Percentiles rank a stretch among this genome's conserved stretches.
Evolutionary conservation across 345 rosid species (phyloP).

Genomic region (Pugionium dolabratum): DNA sequence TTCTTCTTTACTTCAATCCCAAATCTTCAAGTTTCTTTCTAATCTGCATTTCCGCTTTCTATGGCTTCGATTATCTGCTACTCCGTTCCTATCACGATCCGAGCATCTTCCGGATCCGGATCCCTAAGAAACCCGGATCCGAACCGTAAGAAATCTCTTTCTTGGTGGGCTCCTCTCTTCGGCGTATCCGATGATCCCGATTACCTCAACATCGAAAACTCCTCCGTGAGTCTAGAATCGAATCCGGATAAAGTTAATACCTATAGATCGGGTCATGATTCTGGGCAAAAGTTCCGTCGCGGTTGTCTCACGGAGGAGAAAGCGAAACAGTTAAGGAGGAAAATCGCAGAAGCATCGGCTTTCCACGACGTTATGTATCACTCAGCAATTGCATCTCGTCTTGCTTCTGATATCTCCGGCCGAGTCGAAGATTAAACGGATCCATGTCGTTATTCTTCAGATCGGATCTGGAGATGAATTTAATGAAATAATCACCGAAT

Average conservation of each 20-base stretch:
- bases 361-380: conserved; percentile 79
- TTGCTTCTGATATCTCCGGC: conserved; percentile 55
- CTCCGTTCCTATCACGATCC: conserved; percentile 44
- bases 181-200: conserved; percentile 65
- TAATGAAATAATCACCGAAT: not conserved
- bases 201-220: conserved; percentile 44
- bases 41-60: not conserved
- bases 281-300: conserved; percentile 41
- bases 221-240: not conserved
- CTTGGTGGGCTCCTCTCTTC: conserved; percentile 75
- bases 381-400: conserved; percentile 72
- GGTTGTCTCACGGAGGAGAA: conserved; percentile 76
- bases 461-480: conserved; percentile 23
- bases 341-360: conserved; percentile 51
- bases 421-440: conserved; percentile 31
- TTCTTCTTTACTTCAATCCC: conserved; percentile 1
- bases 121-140: conserved; percentile 31
- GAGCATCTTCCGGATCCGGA: conserved; percentile 45
- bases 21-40: not conserved
- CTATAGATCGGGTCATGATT: conserved; percentile 29
- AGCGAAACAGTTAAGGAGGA: conserved; percentile 58
- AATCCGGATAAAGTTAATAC: conserved; percentile 11
- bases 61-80: conserved; percentile 54
- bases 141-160: conserved; percentile 32
- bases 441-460: conserved; percentile 24